Evolutionary conservation across 441 rosid species (phyloP).

Genomic region (Syzygium malaccense): DNA sequence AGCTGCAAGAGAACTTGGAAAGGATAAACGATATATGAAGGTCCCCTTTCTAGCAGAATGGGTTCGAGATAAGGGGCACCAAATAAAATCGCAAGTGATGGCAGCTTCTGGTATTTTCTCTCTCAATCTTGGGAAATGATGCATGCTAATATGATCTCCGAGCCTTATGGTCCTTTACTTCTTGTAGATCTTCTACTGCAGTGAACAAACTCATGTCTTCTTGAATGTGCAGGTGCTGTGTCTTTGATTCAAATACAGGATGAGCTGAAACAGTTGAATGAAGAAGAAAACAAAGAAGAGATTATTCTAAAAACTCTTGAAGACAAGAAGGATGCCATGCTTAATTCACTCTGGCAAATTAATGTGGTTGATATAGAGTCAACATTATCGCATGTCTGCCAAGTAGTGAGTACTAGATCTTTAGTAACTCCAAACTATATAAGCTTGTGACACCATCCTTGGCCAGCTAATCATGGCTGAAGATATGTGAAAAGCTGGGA

Average conservation of each 20-base stretch:
- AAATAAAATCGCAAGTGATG: slow-evolving; percentile 85
- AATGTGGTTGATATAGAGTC: slow-evolving; percentile 83
- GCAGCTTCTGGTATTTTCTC: slow-evolving; percentile 75
- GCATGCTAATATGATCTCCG: not conserved
- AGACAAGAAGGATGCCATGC: slow-evolving; percentile 72
- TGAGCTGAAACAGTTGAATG: slow-evolving; percentile 58
- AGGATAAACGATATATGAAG: slow-evolving; percentile 76
- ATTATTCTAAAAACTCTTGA: slow-evolving; percentile 55
- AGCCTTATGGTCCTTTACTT: not conserved
- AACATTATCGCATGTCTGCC: slow-evolving; percentile 85
- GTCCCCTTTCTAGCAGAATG: slow-evolving; percentile 95
- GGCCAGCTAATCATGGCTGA: not conserved
- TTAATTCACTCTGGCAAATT: slow-evolving; percentile 91
- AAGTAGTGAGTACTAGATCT: slow-evolving; percentile 45
- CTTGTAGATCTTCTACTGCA: not conserved
- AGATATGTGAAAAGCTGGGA: not conserved
- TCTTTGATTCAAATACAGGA: slow-evolving; percentile 76
- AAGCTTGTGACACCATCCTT: not conserved
- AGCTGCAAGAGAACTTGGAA: slow-evolving; percentile 85
- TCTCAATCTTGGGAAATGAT: not conserved
- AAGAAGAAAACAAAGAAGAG: slow-evolving; percentile 68
- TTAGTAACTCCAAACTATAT: not conserved
- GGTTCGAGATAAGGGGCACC: slow-evolving; percentile 95
- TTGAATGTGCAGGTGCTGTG: slow-evolving; percentile 70
- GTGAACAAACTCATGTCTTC: not conserved